phyloP scores from a whole-genome alignment of 1,284 basidiomycete genomes.

The Fomitopsis schrenkii region DNA sequence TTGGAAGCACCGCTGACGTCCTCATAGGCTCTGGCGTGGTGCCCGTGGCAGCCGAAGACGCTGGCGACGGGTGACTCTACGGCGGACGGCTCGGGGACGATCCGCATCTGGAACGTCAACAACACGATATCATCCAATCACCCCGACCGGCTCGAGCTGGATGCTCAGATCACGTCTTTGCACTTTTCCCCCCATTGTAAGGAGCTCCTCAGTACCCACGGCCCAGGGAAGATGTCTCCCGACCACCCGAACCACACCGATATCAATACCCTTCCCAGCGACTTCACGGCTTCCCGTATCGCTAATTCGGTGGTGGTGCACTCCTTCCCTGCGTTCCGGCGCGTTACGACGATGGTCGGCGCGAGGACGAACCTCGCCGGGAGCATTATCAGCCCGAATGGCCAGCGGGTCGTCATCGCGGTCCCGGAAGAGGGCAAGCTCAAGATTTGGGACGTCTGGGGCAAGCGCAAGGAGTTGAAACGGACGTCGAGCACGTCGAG shows the following conservation, averaged over 20 bases:
- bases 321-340: conserved; percentile 45
- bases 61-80: conserved; percentile 82
- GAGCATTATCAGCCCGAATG: conserved; percentile 43
- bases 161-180: conserved; percentile 74
- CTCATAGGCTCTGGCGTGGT: conserved; percentile 84
- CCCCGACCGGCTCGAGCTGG: conserved; percentile 57
- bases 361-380: conserved; percentile 39
- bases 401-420: conserved; percentile 43
- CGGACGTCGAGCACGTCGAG: conserved; percentile 15
- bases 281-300: conserved; percentile 14
- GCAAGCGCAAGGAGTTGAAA: conserved; percentile 43
- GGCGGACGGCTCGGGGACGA: conserved; percentile 56
- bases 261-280: conserved; percentile 9
- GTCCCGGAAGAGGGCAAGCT: conserved; percentile 47
- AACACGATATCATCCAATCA: conserved; percentile 40
- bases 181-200: conserved; percentile 85
- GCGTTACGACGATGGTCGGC: conserved; percentile 39
- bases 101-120: conserved; percentile 72
- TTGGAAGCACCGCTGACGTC: not conserved
- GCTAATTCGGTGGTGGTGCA: conserved; percentile 55
- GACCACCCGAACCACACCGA: conserved; percentile 21
- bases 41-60: conserved; percentile 83
- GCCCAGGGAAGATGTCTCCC: conserved; percentile 30
- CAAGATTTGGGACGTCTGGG: conserved; percentile 53
- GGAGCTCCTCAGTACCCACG: conserved; percentile 86